Conservation (phyloP, 257 asterid species). For the Nicotiana noctiflora region DNA sequence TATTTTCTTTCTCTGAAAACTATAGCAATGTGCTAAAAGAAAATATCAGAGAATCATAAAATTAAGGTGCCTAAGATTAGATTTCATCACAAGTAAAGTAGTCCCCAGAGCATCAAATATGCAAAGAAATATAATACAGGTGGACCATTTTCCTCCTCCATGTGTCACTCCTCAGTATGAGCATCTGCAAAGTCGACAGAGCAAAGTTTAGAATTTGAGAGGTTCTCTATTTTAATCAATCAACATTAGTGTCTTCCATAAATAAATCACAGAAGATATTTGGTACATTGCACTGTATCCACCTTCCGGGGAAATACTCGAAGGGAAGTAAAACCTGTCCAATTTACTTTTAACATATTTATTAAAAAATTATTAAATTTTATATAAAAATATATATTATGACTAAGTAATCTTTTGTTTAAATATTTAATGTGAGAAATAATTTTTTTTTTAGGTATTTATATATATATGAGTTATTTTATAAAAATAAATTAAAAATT, state of each 20-base stretch:
- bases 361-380: no score
- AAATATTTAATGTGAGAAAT: no score
- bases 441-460: no score
- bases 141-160: conserved; percentile 3
- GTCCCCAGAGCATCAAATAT: not conserved
- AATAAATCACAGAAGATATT: not conserved
- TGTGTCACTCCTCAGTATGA: not conserved
- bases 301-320: no score
- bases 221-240: not conserved
- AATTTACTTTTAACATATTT: no score
- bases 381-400: no score
- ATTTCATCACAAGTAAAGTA: not conserved
- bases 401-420: no score
- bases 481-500: no score
- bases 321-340: no score
- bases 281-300: no score
- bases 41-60: not conserved
- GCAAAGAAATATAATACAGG: not conserved
- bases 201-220: not conserved
- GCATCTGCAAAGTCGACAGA: conserved; percentile 5
- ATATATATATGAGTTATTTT: no score
- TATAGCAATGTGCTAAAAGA: not conserved
- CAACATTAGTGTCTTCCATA: not conserved
- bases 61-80: not conserved
- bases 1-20: not conserved